Evolutionary conservation across 495 filamentous ascomycete species (phyloP).

Genomic region (Aspergillus sclerotiicarbonarius): DNA sequence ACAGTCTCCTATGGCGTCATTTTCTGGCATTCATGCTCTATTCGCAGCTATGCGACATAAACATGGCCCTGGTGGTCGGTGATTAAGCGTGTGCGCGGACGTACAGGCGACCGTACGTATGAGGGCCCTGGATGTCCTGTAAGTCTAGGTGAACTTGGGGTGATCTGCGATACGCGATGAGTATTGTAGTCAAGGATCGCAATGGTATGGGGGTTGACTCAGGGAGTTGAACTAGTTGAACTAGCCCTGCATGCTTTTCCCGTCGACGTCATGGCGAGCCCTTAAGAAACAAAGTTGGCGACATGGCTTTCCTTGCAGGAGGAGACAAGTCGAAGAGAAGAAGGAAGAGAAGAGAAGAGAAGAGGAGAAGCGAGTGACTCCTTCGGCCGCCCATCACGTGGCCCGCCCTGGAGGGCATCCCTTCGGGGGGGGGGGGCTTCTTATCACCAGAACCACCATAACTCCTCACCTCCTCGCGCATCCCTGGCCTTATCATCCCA

Average conservation of each 20-base stretch:
- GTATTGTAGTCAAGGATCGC: too few relatives aligned
- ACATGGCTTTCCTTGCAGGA: not conserved
- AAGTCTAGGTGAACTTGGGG: too few relatives aligned
- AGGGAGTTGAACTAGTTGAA: constrained; percentile 29
- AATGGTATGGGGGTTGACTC: too few relatives aligned
- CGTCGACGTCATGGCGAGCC: not conserved
- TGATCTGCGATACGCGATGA: too few relatives aligned
- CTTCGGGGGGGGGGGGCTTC: not conserved
- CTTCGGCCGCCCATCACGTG: not conserved
- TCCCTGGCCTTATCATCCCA: not conserved
- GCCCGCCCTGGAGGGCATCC: not conserved
- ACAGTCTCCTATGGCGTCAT: too few relatives aligned
- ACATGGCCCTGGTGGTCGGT: too few relatives aligned
- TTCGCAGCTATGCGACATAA: too few relatives aligned
- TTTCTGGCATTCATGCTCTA: too few relatives aligned
- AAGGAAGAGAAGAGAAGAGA: not conserved
- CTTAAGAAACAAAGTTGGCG: not conserved
- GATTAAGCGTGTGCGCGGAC: too few relatives aligned
- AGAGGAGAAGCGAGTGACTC: not conserved
- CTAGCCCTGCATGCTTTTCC: not conserved
- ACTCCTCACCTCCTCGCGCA: not conserved
- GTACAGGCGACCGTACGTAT: too few relatives aligned
- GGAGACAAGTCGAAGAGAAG: not conserved
- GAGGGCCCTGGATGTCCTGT: too few relatives aligned
- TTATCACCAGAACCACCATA: not conserved